Conservation (phyloP, 2,329 filamentous ascomycete genomes). For the Ceratocystis variospora region DNA sequence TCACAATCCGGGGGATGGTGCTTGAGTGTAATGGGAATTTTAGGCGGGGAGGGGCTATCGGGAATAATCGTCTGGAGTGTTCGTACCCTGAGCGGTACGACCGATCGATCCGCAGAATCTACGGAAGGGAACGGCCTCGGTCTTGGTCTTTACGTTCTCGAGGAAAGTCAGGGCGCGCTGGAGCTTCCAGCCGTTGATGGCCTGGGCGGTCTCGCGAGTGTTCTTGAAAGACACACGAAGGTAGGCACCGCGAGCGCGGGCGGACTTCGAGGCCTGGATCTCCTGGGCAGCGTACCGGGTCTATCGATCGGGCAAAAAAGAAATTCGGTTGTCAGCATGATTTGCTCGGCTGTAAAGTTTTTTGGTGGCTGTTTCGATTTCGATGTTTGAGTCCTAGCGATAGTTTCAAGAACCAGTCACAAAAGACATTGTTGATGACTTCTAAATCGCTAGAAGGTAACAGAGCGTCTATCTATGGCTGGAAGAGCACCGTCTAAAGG, state of each 20-base stretch:
- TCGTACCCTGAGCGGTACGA: conserved; percentile 94
- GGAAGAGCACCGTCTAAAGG: background rate
- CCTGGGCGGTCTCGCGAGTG: conserved; percentile 98
- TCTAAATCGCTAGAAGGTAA: background rate
- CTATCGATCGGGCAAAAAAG: conserved; percentile 33
- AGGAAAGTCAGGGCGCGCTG: conserved; percentile 91
- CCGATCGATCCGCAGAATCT: conserved; percentile 93
- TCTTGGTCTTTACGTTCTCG: conserved; percentile 94
- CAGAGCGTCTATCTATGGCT: conserved; percentile 1
- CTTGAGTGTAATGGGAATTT: background rate
- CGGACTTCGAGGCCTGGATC: conserved; percentile 81
- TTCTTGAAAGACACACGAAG: conserved; percentile 99
- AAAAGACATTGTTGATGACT: conserved; percentile 4
- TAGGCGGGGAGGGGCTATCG: background rate
- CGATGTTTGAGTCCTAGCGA: conserved; percentile 10
- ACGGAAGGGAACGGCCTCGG: conserved; percentile 96
- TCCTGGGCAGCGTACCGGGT: conserved; percentile 92
- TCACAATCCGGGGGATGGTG: background rate
- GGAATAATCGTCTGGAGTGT: conserved; percentile 5
- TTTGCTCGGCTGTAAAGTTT: background rate
- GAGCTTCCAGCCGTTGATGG: conserved; percentile 98
- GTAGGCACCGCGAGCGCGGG: conserved; percentile 95
- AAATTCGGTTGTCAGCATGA: conserved; percentile 12
- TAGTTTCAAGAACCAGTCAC: background rate
- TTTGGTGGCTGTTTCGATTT: background rate